Conservation (phyloP, 768 basidiomycete genomes). For the Kondoa malvinella region DNA sequence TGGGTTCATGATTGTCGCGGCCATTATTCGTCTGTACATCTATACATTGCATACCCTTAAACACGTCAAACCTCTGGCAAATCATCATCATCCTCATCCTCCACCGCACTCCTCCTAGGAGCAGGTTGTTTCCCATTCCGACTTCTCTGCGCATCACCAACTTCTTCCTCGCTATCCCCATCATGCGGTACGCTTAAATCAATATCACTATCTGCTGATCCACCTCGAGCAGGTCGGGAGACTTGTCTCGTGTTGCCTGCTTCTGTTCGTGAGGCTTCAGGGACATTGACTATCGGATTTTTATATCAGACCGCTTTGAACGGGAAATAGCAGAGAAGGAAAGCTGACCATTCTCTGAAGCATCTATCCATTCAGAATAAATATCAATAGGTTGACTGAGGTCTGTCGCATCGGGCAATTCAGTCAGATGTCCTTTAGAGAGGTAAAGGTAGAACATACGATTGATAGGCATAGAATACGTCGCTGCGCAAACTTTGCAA, state of each 20-base stretch:
- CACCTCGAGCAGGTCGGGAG: too few species aligned
- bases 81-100: background rate
- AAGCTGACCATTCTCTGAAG: slow-evolving; percentile 14
- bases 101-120: background rate
- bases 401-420: slow-evolving; percentile 6
- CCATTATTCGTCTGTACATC: too few species aligned
- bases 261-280: background rate
- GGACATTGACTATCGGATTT: background rate
- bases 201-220: background rate
- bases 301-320: too few species aligned
- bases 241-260: background rate
- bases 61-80: background rate
- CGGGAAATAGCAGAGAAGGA: background rate
- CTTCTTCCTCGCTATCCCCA: background rate
- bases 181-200: background rate
- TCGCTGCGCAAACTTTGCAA: slow-evolving; percentile 25
- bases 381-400: slow-evolving; percentile 25
- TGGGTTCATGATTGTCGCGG: too few species aligned
- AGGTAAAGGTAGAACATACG: slow-evolving; percentile 1
- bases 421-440: background rate
- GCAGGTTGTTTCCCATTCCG: background rate
- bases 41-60: too few species aligned
- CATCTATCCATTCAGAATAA: slow-evolving; percentile 27
- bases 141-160: background rate
- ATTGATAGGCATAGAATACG: slow-evolving; percentile 18